Evolutionary conservation across 2,329 filamentous ascomycete species (phyloP).

Genomic region (Myriosclerotinia duriaeana): DNA sequence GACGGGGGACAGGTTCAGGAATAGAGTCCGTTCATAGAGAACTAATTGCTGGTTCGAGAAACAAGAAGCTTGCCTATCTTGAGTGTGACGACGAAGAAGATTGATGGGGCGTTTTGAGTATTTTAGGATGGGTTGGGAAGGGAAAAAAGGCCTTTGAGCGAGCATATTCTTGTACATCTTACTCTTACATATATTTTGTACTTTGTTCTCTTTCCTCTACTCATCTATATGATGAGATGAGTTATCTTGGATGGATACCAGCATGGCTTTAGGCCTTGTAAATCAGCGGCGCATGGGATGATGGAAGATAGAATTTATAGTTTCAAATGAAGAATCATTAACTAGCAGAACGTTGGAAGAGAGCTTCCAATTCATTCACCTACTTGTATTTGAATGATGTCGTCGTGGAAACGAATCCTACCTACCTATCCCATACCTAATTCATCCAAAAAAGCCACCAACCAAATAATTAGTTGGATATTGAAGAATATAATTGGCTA

Average conservation of each 20-base stretch:
- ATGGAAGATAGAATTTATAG: background rate
- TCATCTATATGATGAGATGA: background rate
- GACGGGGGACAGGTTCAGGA: constrained; percentile 44
- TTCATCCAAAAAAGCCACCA: background rate
- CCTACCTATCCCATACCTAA: background rate
- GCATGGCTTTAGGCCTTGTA: constrained; percentile 5
- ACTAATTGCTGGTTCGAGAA: background rate
- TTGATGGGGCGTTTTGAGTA: constrained; percentile 7
- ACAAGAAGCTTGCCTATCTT: no score
- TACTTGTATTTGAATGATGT: background rate
- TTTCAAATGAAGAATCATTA: background rate
- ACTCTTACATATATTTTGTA: background rate
- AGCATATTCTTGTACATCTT: constrained; percentile 11
- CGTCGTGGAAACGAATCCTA: background rate
- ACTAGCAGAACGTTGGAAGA: background rate
- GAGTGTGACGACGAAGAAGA: background rate
- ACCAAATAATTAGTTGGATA: background rate
- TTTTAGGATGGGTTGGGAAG: background rate
- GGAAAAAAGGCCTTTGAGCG: background rate
- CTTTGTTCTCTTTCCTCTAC: background rate
- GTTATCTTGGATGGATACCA: constrained; percentile 17
- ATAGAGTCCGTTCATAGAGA: constrained; percentile 1
- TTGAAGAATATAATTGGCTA: background rate
- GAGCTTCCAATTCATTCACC: background rate
- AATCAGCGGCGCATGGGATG: background rate